phyloP scores from a whole-genome alignment of 2,329 filamentous ascomycete genomes.

The Xylariaceae sp. region DNA sequence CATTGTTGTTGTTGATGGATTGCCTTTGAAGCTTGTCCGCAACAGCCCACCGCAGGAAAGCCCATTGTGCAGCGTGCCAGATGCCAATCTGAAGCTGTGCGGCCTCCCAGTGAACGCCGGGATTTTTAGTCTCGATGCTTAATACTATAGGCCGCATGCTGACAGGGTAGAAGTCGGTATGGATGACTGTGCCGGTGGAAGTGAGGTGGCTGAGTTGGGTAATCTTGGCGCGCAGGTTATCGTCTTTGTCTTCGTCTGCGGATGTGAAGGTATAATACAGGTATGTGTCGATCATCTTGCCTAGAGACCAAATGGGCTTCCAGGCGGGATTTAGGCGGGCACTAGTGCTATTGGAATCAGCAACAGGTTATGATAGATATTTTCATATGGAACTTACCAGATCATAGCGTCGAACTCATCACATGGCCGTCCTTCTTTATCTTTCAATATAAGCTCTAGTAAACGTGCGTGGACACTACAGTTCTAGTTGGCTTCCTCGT shows the following conservation, averaged over 20 bases:
- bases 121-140: constrained; percentile 7
- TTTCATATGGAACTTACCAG: neutral
- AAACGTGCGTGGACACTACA: neutral
- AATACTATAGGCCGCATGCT: constrained; percentile 4
- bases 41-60: constrained; percentile 13
- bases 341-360: neutral
- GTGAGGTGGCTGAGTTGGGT: neutral
- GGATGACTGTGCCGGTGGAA: neutral
- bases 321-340: neutral
- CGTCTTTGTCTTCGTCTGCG: neutral
- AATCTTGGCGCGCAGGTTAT: neutral
- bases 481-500: constrained; percentile 14
- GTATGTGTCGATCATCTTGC: neutral
- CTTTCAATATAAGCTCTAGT: neutral
- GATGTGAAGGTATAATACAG: neutral
- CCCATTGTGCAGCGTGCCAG: constrained; percentile 15
- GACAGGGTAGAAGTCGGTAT: constrained; percentile 9
- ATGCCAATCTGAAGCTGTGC: constrained; percentile 10
- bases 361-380: neutral
- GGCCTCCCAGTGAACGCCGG: neutral
- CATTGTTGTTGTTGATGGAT: neutral
- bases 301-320: neutral
- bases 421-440: neutral
- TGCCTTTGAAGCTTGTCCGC: neutral
- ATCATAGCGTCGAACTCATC: constrained; percentile 3